These are phyloP conservation scores for Fraxinus floribunda DNA, from an alignment of 305 asterid genomes.

Conservation along the genomic window DNA sequence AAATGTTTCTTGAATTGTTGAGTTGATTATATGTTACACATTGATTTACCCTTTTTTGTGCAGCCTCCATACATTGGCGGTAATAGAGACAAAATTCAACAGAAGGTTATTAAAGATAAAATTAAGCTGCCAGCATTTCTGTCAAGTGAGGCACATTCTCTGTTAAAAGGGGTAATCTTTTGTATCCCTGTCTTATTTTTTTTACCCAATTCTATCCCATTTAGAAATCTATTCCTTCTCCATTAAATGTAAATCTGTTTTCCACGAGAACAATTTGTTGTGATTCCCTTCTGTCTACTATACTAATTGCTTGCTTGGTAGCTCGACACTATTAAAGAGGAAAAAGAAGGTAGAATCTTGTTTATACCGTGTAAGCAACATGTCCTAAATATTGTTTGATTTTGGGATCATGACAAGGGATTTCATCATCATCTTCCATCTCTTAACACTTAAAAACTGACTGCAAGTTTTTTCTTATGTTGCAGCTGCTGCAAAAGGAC, in stretches of 20 bases:
- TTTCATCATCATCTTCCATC: background rate
- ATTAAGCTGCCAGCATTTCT: conserved; percentile 43
- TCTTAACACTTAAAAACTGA: background rate
- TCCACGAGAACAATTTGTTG: background rate
- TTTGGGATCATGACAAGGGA: background rate
- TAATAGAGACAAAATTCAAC: conserved; percentile 41
- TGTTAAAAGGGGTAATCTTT: conserved; percentile 42
- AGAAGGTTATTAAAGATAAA: conserved; percentile 43
- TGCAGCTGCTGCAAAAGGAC: conserved; percentile 55
- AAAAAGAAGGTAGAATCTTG: background rate
- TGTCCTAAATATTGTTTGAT: background rate
- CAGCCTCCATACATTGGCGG: conserved; percentile 47
- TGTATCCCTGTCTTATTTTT: background rate
- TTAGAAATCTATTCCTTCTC: background rate
- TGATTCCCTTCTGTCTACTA: background rate
- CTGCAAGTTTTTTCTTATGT: background rate
- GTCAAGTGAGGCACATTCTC: conserved; percentile 48
- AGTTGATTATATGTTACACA: background rate
- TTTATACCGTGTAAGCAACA: background rate
- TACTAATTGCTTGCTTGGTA: background rate
- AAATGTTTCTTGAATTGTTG: background rate
- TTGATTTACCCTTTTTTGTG: background rate
- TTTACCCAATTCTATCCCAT: background rate
- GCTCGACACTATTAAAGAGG: background rate
- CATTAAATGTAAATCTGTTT: background rate